These are phyloP conservation scores for Psilocybe azurescens DNA, from an alignment of 768 basidiomycete species.

Conservation along the genomic window DNA sequence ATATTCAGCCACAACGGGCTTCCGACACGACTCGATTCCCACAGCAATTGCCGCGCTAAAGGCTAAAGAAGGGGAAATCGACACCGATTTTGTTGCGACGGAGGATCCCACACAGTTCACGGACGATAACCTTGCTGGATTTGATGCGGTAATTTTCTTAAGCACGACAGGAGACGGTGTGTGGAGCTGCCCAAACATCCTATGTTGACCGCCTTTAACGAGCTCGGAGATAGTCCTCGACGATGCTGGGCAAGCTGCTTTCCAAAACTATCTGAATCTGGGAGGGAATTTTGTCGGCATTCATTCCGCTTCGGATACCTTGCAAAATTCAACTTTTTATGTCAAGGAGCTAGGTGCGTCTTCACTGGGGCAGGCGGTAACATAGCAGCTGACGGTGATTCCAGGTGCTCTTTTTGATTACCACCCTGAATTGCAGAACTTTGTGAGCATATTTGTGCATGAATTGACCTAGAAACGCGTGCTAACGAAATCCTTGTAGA, in stretches of 20 bases:
- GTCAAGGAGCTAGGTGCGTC: constrained; percentile 57
- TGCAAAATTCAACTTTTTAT: constrained; percentile 64
- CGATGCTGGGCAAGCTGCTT: constrained; percentile 58
- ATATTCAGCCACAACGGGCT: constrained; percentile 66
- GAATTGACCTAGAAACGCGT: not conserved
- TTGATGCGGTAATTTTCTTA: constrained; percentile 73
- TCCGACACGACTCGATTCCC: constrained; percentile 79
- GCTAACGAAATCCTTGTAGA: constrained; percentile 37
- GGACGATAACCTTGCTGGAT: constrained; percentile 54
- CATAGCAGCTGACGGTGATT: constrained; percentile 1
- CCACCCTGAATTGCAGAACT: constrained; percentile 68
- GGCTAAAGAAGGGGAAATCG: constrained; percentile 46
- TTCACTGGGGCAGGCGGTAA: not conserved
- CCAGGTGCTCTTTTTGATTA: constrained; percentile 73
- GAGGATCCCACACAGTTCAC: constrained; percentile 67
- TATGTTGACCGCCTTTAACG: not conserved
- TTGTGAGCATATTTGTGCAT: constrained; percentile 41
- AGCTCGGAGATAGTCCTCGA: constrained; percentile 55
- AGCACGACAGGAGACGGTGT: constrained; percentile 71
- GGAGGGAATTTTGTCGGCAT: constrained; percentile 78
- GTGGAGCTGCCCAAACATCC: constrained; percentile 15
- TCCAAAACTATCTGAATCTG: constrained; percentile 65
- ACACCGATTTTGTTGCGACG: constrained; percentile 64
- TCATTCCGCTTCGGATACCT: constrained; percentile 67
- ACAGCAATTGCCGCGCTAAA: constrained; percentile 65